These are phyloP conservation scores for Rhodotorula kratochvilovae DNA, from an alignment of 768 basidiomycete genomes.

Conservation along the genomic window DNA sequence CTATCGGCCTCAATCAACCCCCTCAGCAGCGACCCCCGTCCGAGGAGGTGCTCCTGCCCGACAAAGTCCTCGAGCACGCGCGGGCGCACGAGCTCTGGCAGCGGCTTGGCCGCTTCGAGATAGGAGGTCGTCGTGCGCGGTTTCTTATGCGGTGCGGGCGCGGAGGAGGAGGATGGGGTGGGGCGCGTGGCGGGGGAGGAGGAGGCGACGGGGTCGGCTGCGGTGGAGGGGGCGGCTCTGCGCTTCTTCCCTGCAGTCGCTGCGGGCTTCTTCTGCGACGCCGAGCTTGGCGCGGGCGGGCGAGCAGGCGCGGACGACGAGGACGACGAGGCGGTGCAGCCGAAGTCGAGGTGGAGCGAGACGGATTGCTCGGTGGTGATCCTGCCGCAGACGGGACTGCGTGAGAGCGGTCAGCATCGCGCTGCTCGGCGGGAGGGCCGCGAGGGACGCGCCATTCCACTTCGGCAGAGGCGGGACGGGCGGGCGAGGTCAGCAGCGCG, in stretches of 20 bases:
- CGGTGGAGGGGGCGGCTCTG: neutral
- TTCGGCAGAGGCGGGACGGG: neutral
- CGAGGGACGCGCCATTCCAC: neutral
- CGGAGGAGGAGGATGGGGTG: too few relatives aligned
- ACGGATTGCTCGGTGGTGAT: neutral
- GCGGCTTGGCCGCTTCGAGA: constrained; percentile 52
- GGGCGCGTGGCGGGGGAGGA: neutral
- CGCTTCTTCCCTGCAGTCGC: neutral
- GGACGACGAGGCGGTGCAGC: neutral
- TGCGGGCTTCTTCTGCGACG: neutral
- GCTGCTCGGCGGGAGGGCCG: neutral
- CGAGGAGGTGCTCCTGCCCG: constrained; percentile 65
- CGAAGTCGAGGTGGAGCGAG: neutral
- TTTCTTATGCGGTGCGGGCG: neutral
- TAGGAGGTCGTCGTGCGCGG: constrained; percentile 45
- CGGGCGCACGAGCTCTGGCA: constrained; percentile 72
- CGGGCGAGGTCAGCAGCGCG: neutral
- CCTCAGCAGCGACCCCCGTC: constrained; percentile 58
- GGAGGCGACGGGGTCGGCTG: too few relatives aligned
- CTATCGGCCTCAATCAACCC: constrained; percentile 55
- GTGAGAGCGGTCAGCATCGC: neutral
- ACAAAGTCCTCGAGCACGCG: constrained; percentile 61
- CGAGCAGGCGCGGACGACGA: too few relatives aligned
- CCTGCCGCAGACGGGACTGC: neutral
- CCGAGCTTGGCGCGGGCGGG: too few relatives aligned